These are phyloP conservation scores for Aspergillus sp. DNA, from an alignment of 2,329 filamentous ascomycete genomes.

Conservation along the genomic window DNA sequence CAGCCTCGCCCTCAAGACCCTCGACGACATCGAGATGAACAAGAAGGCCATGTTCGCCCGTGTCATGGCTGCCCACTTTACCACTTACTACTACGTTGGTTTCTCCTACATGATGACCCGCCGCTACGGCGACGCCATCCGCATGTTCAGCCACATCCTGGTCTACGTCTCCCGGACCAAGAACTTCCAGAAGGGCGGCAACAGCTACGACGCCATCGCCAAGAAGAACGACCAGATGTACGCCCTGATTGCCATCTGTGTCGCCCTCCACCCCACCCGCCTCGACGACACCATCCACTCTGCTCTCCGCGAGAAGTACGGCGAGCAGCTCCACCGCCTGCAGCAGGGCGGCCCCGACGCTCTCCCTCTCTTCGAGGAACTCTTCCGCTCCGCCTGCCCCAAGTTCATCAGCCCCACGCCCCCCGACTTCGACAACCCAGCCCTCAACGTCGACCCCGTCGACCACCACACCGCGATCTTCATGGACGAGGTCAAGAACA, in stretches of 20 bases:
- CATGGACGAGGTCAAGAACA: slow-evolving; percentile 99
- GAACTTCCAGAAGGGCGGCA: slow-evolving; percentile 98
- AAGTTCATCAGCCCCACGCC: slow-evolving; percentile 99
- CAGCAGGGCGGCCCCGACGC: slow-evolving; percentile 95
- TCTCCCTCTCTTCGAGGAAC: slow-evolving; percentile 95
- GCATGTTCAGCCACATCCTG: slow-evolving; percentile 99
- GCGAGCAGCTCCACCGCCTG: slow-evolving; percentile 94
- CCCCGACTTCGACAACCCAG: slow-evolving; percentile 95
- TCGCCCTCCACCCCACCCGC: slow-evolving; percentile 94
- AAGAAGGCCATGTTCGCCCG: slow-evolving; percentile 99
- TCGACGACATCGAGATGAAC: slow-evolving; percentile 99
- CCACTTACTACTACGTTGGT: slow-evolving; percentile 99
- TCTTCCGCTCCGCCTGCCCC: slow-evolving; percentile 96
- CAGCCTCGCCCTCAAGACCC: slow-evolving; percentile 95
- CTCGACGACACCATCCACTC: slow-evolving; percentile 99
- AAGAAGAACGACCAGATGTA: slow-evolving; percentile 99
- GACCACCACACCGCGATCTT: slow-evolving; percentile 97
- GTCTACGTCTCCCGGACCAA: slow-evolving; percentile 98
- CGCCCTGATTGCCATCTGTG: slow-evolving; percentile 96
- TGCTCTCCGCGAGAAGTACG: slow-evolving; percentile 96
- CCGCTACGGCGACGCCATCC: slow-evolving; percentile 97
- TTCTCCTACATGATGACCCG: slow-evolving; percentile 99
- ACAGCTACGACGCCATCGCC: slow-evolving; percentile 91
- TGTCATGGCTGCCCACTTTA: slow-evolving; percentile 99
- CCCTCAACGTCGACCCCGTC: slow-evolving; percentile 92